Evolutionary conservation across 2,329 filamentous ascomycete species (phyloP).

Genomic region (Talaromyces sp.): DNA sequence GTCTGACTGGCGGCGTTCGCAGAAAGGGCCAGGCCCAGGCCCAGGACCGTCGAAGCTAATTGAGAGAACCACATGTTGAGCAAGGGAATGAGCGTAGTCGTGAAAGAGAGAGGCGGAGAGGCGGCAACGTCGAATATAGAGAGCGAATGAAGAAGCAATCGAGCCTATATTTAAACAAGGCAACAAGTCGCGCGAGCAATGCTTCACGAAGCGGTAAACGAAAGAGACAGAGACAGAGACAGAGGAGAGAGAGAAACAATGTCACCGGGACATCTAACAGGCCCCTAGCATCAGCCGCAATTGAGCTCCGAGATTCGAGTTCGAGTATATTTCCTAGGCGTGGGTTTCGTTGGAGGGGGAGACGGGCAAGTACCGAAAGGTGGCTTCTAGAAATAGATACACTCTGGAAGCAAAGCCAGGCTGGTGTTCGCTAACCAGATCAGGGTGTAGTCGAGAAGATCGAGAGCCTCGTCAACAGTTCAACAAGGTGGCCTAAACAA

Average conservation of each 20-base stretch:
- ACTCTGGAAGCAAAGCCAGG: neutral
- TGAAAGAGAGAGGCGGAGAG: neutral
- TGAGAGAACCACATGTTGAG: slow-evolving; percentile 9
- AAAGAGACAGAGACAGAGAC: no score
- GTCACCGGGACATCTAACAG: slow-evolving; percentile 10
- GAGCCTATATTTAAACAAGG: neutral
- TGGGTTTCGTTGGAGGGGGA: neutral
- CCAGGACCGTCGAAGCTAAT: slow-evolving; percentile 21
- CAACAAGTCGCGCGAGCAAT: neutral
- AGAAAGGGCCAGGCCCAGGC: slow-evolving; percentile 22
- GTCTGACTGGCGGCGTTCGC: neutral
- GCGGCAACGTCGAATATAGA: neutral
- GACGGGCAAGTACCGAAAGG: neutral
- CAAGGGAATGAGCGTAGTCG: neutral
- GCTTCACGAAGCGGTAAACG: neutral
- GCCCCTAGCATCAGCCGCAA: neutral
- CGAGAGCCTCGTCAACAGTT: neutral
- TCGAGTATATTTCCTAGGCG: neutral
- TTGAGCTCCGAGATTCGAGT: neutral
- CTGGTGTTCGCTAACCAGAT: neutral
- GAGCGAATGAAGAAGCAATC: neutral
- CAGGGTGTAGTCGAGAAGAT: neutral
- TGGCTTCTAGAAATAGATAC: neutral
- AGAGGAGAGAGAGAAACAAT: slow-evolving; percentile 10
- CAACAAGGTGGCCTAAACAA: neutral